Evolutionary conservation across 305 asterid species (phyloP).

Genomic region (Fraxinus sp.): DNA sequence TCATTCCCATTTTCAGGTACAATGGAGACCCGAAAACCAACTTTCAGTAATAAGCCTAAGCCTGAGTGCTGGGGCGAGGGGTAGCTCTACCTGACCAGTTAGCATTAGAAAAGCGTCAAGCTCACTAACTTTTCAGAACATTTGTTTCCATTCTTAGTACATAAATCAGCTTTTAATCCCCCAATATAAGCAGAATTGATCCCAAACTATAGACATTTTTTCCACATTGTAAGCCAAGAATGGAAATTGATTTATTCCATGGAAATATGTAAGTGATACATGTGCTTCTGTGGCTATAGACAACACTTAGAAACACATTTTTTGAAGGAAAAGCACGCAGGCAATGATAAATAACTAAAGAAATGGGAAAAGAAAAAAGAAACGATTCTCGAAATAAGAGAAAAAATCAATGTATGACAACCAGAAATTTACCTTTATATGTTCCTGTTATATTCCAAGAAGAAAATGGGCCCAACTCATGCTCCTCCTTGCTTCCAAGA

Average conservation of each 20-base stretch:
- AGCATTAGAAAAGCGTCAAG: background rate
- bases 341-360: background rate
- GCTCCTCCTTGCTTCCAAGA: slow-evolving; percentile 69
- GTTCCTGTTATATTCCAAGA: slow-evolving; percentile 98
- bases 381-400: slow-evolving; percentile 7
- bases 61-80: background rate
- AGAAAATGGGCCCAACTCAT: slow-evolving; percentile 80
- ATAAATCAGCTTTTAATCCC: background rate
- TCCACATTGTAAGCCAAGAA: background rate
- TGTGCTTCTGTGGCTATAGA: background rate
- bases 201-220: background rate
- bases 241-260: background rate
- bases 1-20: background rate
- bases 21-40: background rate
- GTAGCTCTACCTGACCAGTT: background rate
- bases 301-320: background rate
- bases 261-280: background rate
- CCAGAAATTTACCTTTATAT: slow-evolving; percentile 68
- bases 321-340: background rate
- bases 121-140: background rate
- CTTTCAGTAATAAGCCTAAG: background rate
- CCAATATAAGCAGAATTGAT: background rate
- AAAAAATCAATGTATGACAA: background rate
- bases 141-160: background rate
- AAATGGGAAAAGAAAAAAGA: background rate